A percentile compares a stretch with the other conserved stretches of the same genome.
Conservation (phyloP, 2,329 filamentous ascomycete species). For the Ramichloridium luteum region DNA sequence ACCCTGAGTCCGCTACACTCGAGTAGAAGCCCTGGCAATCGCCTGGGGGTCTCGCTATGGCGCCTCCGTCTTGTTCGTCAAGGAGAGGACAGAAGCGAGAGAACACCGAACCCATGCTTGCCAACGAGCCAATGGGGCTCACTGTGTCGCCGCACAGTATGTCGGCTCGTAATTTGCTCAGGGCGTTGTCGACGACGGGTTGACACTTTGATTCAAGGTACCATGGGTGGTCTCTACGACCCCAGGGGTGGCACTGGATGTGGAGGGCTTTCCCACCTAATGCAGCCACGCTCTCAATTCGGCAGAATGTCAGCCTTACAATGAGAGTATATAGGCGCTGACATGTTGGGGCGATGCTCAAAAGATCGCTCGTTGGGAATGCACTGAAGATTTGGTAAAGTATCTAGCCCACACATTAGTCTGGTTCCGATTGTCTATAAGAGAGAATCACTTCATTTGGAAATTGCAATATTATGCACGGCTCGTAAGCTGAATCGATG, state of each 20-base stretch:
- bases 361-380: conserved; percentile 30
- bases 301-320: conserved; percentile 50
- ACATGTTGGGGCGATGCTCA: conserved; percentile 47
- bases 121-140: conserved; percentile 49
- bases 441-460: conserved; percentile 21
- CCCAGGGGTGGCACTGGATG: conserved; percentile 24
- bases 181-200: conserved; percentile 51
- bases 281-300: conserved; percentile 44
- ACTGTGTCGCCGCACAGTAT: conserved; percentile 58
- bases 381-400: conserved; percentile 32
- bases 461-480: conserved; percentile 4
- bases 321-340: conserved; percentile 52
- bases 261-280: background rate
- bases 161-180: too few relatives aligned
- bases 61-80: conserved; percentile 36
- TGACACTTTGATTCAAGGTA: conserved; percentile 73
- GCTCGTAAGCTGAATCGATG: background rate
- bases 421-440: conserved; percentile 4
- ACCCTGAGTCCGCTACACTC: conserved; percentile 31
- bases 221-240: conserved; percentile 50
- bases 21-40: conserved; percentile 38
- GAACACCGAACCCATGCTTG: conserved; percentile 49
- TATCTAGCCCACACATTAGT: conserved; percentile 20
- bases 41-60: conserved; percentile 29
- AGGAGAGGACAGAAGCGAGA: conserved; percentile 56